These are phyloP conservation scores for Babesia ovata DNA, from an alignment of 169 alveolate genomes.

Conservation along the genomic window DNA sequence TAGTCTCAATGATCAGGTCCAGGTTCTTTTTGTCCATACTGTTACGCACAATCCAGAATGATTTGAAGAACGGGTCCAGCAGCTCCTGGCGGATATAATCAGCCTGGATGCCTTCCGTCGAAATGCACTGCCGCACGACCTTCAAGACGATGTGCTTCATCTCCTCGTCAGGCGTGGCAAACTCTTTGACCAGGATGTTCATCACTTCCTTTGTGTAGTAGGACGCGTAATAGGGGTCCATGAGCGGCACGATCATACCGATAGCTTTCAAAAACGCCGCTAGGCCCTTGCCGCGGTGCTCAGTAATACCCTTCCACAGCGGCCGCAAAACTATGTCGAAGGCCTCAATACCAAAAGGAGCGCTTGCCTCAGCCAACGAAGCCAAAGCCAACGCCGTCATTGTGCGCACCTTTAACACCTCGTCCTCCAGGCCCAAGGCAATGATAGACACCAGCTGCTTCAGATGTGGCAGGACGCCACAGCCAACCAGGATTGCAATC, in stretches of 20 bases:
- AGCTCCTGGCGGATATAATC: conserved; percentile 93
- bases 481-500: conserved; percentile 96
- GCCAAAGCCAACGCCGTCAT: conserved; percentile 98
- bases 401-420: conserved; percentile 93
- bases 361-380: conserved; percentile 99
- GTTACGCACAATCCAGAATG: conserved; percentile 89
- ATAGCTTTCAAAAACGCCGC: conserved; percentile 99
- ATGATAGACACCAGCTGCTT: conserved; percentile 95
- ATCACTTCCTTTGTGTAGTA: conserved; percentile 96
- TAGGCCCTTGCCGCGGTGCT: conserved; percentile 94
- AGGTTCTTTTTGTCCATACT: conserved; percentile 91
- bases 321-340: conserved; percentile 96
- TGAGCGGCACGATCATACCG: conserved; percentile 93
- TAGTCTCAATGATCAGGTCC: conserved; percentile 95
- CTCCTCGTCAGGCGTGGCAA: conserved; percentile 97
- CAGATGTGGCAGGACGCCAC: conserved; percentile 98
- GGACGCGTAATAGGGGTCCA: conserved; percentile 98
- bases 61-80: conserved; percentile 93
- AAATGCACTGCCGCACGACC: conserved; percentile 97
- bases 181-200: conserved; percentile 95
- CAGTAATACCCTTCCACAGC: conserved; percentile 98
- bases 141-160: conserved; percentile 94
- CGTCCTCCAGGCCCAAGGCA: conserved; percentile 96
- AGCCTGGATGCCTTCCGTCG: conserved; percentile 97
- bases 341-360: conserved; percentile 99